These are phyloP conservation scores for Meripilus lineatus DNA, from an alignment of 1,284 basidiomycete species.

Conservation along the genomic window DNA sequence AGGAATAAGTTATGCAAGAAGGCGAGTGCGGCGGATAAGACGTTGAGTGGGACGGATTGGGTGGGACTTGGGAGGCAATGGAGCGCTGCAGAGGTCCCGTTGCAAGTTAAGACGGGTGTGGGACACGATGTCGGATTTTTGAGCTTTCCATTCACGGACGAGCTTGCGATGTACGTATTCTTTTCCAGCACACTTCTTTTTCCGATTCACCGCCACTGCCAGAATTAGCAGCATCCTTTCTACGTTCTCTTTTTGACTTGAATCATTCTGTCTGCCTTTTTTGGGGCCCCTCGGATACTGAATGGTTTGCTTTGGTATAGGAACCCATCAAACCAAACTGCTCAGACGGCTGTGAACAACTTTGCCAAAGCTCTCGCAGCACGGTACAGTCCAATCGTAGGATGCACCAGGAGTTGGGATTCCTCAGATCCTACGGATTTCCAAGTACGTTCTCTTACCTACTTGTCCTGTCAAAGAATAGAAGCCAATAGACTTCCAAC, in stretches of 20 bases:
- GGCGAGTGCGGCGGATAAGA: slow-evolving; percentile 18
- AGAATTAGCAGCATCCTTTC: too few relatives aligned
- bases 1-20: slow-evolving; percentile 43
- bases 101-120: slow-evolving; percentile 39
- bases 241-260: background rate
- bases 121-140: slow-evolving; percentile 70
- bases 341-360: slow-evolving; percentile 31
- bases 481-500: slow-evolving; percentile 4
- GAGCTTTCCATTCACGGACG: slow-evolving; percentile 54
- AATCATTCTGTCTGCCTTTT: background rate
- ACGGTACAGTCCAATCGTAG: slow-evolving; percentile 37
- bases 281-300: background rate
- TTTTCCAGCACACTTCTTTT: slow-evolving; percentile 1
- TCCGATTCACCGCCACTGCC: background rate
- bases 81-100: slow-evolving; percentile 44
- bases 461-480: background rate
- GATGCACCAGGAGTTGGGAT: slow-evolving; percentile 53
- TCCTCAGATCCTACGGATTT: slow-evolving; percentile 50
- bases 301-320: slow-evolving; percentile 22
- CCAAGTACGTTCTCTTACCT: slow-evolving; percentile 31
- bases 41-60: slow-evolving; percentile 39
- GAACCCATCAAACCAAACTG: slow-evolving; percentile 33
- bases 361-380: slow-evolving; percentile 36
- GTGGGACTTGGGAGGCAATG: slow-evolving; percentile 44
- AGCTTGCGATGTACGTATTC: slow-evolving; percentile 27